Evolutionary conservation across 2,329 filamentous ascomycete species (phyloP), one percentile per base, ranked within the genome.

Genomic region (Coniella lustricola): DNA sequence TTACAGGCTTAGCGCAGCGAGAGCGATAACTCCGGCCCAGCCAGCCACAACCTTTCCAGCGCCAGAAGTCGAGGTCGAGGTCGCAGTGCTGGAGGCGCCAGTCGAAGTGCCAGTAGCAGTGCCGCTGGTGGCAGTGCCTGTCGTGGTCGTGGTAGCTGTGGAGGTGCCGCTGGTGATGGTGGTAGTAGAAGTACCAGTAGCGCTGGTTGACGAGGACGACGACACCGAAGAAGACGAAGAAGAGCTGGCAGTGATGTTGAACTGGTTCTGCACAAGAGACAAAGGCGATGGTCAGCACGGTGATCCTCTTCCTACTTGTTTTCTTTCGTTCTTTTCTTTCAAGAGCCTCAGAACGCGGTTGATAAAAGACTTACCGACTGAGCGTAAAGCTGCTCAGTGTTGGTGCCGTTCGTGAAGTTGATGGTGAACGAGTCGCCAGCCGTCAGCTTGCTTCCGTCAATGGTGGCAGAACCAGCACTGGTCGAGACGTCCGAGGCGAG

Each of bases 331-430:
- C 4, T 13, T 9, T 21, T 25, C 37, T 25, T 17, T 7, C 16
- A n/a, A 13, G 33, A 3, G 7, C 16, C 4, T 3, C 7, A 10
- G 20, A 8, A 21, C 10, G n/a, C 4, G 3, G 2, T 13, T 10
- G 10, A 8, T 3, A 5, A 8, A 9, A 16, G 17, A 21, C 51
- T 53, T 33, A 53, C 51, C 48, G 51, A 53, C 51, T 53, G 51
- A 13, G 51, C 51, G 33, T 53, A 53, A 37, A 53, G 44, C 48
- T 53, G 51, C 51, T 51, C 51, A 37, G 44, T 52, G 44, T 54
- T 44, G 33, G 49, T 49, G 22, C 50, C 50, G 50, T 52, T 49
- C 42, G 45, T 53, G 38, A 49, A 45, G 50, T 51, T 43, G 48
- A 53, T 48, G 20, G 49, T 53, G 42, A 44, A 51, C 22, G 42